Evolutionary conservation across 1,284 basidiomycete genomes (phyloP).

Genomic region (Flammula alnicola): DNA sequence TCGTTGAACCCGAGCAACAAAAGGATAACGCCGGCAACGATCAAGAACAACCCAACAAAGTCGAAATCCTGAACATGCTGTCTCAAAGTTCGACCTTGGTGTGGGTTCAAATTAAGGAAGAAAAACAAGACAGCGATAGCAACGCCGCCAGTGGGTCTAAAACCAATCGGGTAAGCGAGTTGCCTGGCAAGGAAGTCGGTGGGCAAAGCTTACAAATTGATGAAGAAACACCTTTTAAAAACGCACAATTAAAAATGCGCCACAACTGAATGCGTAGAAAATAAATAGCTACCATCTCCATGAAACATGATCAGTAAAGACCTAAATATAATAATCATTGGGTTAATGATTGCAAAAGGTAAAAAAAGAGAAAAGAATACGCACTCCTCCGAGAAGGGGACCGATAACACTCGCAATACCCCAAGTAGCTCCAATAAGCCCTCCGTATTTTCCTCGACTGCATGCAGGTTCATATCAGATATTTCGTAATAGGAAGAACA

Average conservation of each 20-base stretch:
- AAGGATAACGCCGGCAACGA: slow-evolving; percentile 76
- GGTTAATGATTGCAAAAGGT: neutral
- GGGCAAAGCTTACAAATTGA: slow-evolving; percentile 62
- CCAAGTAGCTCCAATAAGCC: slow-evolving; percentile 79
- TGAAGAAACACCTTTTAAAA: slow-evolving; percentile 67
- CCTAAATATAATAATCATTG: slow-evolving; percentile 8
- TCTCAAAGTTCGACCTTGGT: slow-evolving; percentile 56
- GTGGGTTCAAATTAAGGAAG: slow-evolving; percentile 85
- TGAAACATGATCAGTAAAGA: slow-evolving; percentile 69
- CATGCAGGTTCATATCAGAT: neutral
- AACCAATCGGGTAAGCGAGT: slow-evolving; percentile 9
- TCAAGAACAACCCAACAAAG: slow-evolving; percentile 71
- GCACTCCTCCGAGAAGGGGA: slow-evolving; percentile 74
- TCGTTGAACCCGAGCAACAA: slow-evolving; percentile 86
- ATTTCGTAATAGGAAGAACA: neutral
- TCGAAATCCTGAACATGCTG: slow-evolving; percentile 76
- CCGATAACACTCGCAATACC: slow-evolving; percentile 81
- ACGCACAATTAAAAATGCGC: slow-evolving; percentile 6
- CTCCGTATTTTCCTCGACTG: slow-evolving; percentile 78
- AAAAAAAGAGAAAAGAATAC: slow-evolving; percentile 27
- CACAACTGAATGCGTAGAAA: neutral
- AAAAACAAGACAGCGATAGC: slow-evolving; percentile 76
- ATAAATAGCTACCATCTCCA: slow-evolving; percentile 69
- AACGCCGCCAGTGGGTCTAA: slow-evolving; percentile 76
- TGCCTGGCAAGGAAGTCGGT: neutral